Evolutionary conservation across 768 basidiomycete species (phyloP).

Genomic region (Pleurotus tuber-regium): DNA sequence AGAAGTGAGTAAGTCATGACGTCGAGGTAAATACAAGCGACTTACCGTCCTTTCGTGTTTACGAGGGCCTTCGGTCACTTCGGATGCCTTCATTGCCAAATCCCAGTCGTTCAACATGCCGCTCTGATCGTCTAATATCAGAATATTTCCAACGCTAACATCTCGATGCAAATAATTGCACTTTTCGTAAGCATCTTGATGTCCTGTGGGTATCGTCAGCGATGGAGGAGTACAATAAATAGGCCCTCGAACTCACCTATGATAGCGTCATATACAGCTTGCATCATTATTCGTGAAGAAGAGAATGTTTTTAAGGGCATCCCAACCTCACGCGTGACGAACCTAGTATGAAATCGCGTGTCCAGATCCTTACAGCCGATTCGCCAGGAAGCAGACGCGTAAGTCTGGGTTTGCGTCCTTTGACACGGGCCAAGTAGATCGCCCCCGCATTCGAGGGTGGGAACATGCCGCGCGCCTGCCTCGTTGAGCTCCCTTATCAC

Average conservation of each 20-base stretch:
- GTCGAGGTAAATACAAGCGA: background rate
- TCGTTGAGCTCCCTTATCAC: slow-evolving; percentile 19
- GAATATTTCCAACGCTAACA: slow-evolving; percentile 24
- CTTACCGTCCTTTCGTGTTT: slow-evolving; percentile 16
- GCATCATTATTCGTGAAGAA: background rate
- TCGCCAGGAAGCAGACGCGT: slow-evolving; percentile 12
- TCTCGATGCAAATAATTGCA: slow-evolving; percentile 24
- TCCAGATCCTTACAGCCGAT: background rate
- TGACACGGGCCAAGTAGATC: slow-evolving; percentile 19
- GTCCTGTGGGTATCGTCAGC: no score
- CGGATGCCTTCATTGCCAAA: slow-evolving; percentile 9
- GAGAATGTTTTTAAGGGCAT: background rate
- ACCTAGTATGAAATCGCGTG: background rate
- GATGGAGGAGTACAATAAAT: no score
- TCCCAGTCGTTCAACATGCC: slow-evolving; percentile 28
- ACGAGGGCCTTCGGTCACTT: background rate
- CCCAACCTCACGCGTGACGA: slow-evolving; percentile 1
- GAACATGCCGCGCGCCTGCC: slow-evolving; percentile 17
- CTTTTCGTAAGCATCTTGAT: slow-evolving; percentile 16
- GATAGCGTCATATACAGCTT: background rate
- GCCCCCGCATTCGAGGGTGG: slow-evolving; percentile 19
- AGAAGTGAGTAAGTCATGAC: background rate
- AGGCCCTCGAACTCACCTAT: no score
- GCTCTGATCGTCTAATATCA: slow-evolving; percentile 13
- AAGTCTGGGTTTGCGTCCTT: slow-evolving; percentile 7